Evolutionary conservation across 345 rosid species (phyloP), one percentile per base, ranked within the genome.

Genomic region (Hevea brasiliensis): DNA sequence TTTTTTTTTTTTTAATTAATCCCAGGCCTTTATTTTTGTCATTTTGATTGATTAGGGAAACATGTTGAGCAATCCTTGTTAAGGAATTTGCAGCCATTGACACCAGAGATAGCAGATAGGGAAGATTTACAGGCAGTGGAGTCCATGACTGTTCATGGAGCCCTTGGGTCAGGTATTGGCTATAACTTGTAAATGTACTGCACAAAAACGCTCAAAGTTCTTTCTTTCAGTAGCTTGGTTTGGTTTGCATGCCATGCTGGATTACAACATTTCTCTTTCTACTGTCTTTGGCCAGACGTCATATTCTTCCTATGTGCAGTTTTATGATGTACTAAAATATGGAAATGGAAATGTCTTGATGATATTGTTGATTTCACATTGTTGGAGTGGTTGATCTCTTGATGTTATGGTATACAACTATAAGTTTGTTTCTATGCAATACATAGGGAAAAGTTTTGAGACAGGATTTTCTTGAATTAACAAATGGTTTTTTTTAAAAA

Each of bases 91-190:
- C 86, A 83, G 65, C 41, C 97, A 12, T 78, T 95, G 82, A 87
- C 92, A 4, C 90, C 97, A 1, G 97, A 95, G 75, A 81, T 87
- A 50, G 80, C 76, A 14, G 92, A 85, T 72, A 82, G 77, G 45
- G 94, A 95, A 82, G 97, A 95, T 79, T 42, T 71, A 57, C 92
- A 78, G 73, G 85, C 90, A 0, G 85, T 92, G 65, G 90, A 95
- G 79, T 79, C 90, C 56, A 72, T 89, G 89, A 80, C 73, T 76
- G 67, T 92, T 78, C 93, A 87, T 68, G 98, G 99, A 78, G 92
- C 87, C 54, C 66, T 88, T 63, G 81, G 79, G n/a, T 77, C 84
- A 75, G 93, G 93, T 90, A 85, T 44, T 32, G 24, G 23, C 71
- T 44, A 44, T 11, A 26, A 44, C 59, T 51, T 57, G 42, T 68